phyloP scores from a whole-genome alignment of 305 asterid genomes.

The Fraxinus sp. region DNA sequence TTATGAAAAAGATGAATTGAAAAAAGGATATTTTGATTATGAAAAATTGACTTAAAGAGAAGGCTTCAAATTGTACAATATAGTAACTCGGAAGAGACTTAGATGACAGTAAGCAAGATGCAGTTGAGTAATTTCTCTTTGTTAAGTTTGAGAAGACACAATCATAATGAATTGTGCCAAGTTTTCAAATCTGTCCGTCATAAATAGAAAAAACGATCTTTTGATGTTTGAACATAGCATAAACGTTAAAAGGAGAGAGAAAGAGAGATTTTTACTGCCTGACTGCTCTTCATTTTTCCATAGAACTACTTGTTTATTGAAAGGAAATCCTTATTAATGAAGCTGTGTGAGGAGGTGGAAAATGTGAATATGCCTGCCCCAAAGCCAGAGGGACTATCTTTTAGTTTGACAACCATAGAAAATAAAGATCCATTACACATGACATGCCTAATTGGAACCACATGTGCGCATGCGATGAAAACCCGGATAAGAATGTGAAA shows the following conservation, averaged over 20 bases:
- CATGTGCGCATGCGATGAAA: background rate
- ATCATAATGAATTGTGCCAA: background rate
- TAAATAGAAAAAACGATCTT: background rate
- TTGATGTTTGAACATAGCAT: conserved; percentile 23
- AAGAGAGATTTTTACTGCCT: background rate
- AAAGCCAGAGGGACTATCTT: background rate
- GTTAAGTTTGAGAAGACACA: background rate
- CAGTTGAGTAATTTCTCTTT: background rate
- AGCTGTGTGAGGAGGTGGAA: background rate
- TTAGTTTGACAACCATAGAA: background rate
- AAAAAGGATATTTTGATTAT: background rate
- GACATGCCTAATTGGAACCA: background rate
- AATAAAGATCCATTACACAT: background rate
- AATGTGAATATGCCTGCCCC: background rate
- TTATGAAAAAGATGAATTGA: background rate
- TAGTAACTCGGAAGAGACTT: background rate
- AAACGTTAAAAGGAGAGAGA: background rate
- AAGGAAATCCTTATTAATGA: conserved; percentile 44
- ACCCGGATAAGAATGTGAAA: background rate
- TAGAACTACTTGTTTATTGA: conserved; percentile 32
- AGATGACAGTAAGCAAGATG: background rate
- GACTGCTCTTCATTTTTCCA: background rate
- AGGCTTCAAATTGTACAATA: background rate
- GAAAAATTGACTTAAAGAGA: background rate
- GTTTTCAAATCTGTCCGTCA: background rate